Conservation (phyloP, 352 stramenopile species). For the Pythium volutum region DNA sequence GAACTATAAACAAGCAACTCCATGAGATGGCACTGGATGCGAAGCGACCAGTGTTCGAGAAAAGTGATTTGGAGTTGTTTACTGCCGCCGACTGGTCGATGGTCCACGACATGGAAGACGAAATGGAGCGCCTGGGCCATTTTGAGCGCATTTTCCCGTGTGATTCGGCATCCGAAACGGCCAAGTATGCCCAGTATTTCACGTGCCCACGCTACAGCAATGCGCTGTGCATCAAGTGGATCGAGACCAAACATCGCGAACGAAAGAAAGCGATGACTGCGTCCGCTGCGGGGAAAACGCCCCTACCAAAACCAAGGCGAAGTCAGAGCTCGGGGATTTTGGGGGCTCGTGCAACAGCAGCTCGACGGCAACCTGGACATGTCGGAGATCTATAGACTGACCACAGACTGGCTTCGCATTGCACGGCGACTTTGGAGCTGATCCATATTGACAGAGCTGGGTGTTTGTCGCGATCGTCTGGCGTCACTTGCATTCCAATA, state of each 20-base stretch:
- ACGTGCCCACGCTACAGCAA: conserved; percentile 63
- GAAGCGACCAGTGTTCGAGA: conserved; percentile 37
- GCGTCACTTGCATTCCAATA: no score
- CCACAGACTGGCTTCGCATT: no score
- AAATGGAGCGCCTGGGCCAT: conserved; percentile 62
- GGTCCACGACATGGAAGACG: conserved; percentile 64
- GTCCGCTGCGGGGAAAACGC: background rate
- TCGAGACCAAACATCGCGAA: conserved; percentile 31
- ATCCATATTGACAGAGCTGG: no score
- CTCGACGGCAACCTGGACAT: background rate
- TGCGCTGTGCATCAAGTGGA: conserved; percentile 57
- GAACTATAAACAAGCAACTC: conserved; percentile 41
- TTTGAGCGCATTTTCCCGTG: conserved; percentile 73
- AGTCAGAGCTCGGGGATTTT: conserved; percentile 9
- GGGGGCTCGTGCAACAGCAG: background rate
- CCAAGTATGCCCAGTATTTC: conserved; percentile 44
- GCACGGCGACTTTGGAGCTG: no score
- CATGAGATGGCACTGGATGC: conserved; percentile 56
- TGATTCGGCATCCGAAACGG: conserved; percentile 15
- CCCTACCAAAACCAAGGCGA: conserved; percentile 1
- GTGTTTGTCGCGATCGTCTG: no score
- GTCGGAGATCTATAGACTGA: background rate
- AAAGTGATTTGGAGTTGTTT: conserved; percentile 54
- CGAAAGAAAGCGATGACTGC: background rate
- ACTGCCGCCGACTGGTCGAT: conserved; percentile 53